A percentile compares a stretch with the other conserved stretches of the same genome.
phyloP scores from a whole-genome alignment of 2,329 filamentous ascomycete genomes.

The Xylariaceae sp. region DNA sequence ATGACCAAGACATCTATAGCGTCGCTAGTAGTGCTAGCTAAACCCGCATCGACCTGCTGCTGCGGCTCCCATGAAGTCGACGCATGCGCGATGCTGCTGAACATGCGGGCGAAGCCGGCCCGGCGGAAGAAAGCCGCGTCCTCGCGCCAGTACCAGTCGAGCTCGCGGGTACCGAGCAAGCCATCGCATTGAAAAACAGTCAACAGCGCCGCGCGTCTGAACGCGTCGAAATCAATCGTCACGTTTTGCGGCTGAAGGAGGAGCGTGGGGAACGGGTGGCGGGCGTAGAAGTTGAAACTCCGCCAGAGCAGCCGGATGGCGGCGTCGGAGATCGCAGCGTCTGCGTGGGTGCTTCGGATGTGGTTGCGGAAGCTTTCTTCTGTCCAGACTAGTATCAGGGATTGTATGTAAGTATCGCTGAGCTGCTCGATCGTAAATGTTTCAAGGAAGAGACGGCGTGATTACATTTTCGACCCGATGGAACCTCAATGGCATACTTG shows the following conservation, averaged over 20 bases:
- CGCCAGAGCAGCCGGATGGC: conserved; percentile 12
- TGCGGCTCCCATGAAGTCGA: neutral
- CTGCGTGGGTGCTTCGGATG: neutral
- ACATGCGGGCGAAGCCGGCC: conserved; percentile 8
- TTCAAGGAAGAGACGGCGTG: neutral
- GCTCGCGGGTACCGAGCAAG: conserved; percentile 18
- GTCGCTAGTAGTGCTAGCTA: neutral
- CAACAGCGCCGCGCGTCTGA: conserved; percentile 2
- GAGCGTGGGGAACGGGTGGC: conserved; percentile 11
- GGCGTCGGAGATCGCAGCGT: neutral
- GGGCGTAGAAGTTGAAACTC: conserved; percentile 21
- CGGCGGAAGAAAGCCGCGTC: conserved; percentile 5
- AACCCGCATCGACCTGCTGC: neutral
- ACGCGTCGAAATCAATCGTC: conserved; percentile 2
- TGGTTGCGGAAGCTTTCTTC: conserved; percentile 12
- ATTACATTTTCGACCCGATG: conserved; percentile 8
- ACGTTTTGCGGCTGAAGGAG: neutral
- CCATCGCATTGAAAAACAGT: conserved; percentile 9
- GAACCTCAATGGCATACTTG: conserved; percentile 2
- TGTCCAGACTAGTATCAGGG: conserved; percentile 3
- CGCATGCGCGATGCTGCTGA: conserved; percentile 4
- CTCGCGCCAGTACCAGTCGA: conserved; percentile 18
- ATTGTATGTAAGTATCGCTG: neutral
- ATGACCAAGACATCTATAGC: conserved; percentile 17
- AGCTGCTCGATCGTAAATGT: neutral